Conservation (phyloP, 805 yeast species). For the Saccharomycopsis sp. region DNA sequence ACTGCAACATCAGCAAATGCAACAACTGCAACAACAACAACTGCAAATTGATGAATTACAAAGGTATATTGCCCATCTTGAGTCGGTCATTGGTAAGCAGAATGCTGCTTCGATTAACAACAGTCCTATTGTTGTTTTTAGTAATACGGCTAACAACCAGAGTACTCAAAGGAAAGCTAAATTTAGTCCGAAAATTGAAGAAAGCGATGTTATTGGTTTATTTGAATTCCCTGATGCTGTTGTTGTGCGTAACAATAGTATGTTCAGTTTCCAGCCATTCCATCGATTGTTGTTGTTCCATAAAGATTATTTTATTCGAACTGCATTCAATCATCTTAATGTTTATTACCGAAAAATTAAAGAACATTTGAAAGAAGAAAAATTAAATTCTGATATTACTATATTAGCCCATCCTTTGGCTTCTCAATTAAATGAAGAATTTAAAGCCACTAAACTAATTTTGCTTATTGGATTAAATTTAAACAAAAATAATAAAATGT, state of each 20-base stretch:
- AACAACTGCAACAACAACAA: neutral
- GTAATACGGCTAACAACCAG: neutral
- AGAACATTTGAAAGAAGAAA: constrained; percentile 3
- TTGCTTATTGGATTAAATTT: constrained; percentile 1
- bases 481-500: constrained; percentile 1
- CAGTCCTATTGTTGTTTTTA: no score
- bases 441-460: constrained; percentile 8
- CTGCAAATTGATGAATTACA: neutral
- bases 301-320: neutral
- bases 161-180: neutral
- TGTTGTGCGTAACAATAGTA: constrained; percentile 1
- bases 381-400: constrained; percentile 2
- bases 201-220: constrained; percentile 2
- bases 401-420: constrained; percentile 8
- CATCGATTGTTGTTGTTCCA: constrained; percentile 2
- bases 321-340: neutral
- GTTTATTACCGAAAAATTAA: constrained; percentile 8
- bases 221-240: neutral
- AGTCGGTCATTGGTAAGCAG: neutral
- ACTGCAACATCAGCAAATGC: no score
- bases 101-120: neutral
- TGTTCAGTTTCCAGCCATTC: constrained; percentile 10
- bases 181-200: neutral
- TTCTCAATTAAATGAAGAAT: constrained; percentile 11
- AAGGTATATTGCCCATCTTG: neutral